These are phyloP conservation scores for Entomortierella beljakovae DNA, from an alignment of 192 early-diverging fungal species.

Conservation along the genomic window DNA sequence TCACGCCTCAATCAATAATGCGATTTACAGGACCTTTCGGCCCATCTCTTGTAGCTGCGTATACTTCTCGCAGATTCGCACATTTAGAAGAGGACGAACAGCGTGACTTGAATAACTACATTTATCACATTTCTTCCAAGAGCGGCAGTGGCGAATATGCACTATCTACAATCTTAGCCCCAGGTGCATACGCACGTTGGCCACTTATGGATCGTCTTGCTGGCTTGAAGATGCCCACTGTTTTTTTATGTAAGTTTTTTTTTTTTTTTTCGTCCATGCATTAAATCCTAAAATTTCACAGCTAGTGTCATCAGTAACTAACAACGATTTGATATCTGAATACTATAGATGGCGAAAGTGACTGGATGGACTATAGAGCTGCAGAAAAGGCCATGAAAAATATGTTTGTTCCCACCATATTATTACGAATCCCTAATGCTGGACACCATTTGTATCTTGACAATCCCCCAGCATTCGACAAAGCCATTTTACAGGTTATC, in stretches of 20 bases:
- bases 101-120: conserved; percentile 77
- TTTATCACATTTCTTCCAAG: conserved; percentile 82
- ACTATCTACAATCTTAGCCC: conserved; percentile 76
- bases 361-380: conserved; percentile 92
- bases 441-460: conserved; percentile 93
- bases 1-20: conserved; percentile 85
- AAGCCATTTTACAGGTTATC: conserved; percentile 57
- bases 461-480: conserved; percentile 81
- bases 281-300: neutral
- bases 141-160: conserved; percentile 89
- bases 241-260: conserved; percentile 70
- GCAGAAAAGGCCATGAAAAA: conserved; percentile 70
- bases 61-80: conserved; percentile 71
- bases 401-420: conserved; percentile 64
- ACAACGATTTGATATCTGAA: neutral
- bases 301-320: too few species aligned
- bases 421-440: conserved; percentile 63
- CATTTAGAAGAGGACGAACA: conserved; percentile 76
- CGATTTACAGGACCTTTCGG: conserved; percentile 84
- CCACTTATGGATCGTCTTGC: conserved; percentile 78
- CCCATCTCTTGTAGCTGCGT: conserved; percentile 65
- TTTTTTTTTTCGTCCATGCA: neutral
- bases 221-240: conserved; percentile 75
- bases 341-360: conserved; percentile 70
- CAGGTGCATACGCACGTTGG: conserved; percentile 85